phyloP scores from a whole-genome alignment of 306 rosid genomes.

The Malus asiatica region DNA sequence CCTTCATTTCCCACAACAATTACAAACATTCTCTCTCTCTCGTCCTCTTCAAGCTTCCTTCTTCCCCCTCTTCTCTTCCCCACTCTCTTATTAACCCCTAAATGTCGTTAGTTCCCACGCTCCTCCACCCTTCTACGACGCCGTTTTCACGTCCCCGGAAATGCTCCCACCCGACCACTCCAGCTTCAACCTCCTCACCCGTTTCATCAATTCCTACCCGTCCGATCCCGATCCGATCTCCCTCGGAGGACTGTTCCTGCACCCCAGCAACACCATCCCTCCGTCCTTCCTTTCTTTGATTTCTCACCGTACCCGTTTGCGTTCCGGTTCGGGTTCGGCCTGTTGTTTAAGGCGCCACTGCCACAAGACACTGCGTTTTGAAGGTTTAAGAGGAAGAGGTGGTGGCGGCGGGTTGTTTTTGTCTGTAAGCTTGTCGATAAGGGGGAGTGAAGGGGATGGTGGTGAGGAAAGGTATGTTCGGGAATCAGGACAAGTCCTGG shows the following conservation, averaged over 20 bases:
- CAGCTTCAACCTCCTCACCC: slow-evolving; percentile 4
- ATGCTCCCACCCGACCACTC: slow-evolving; percentile 27
- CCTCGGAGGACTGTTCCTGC: slow-evolving; percentile 76
- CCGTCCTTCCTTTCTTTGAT: slow-evolving; percentile 37
- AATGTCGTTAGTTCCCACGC: not conserved
- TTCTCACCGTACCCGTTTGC: slow-evolving; percentile 16
- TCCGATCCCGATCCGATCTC: slow-evolving; percentile 33
- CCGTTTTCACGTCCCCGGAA: slow-evolving; percentile 7
- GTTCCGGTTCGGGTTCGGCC: slow-evolving; percentile 10
- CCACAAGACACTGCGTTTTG: slow-evolving; percentile 16
- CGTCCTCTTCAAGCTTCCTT: slow-evolving; percentile 20
- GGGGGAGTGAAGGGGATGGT: slow-evolving; percentile 34
- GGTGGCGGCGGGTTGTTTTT: slow-evolving; percentile 30
- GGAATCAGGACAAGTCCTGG: slow-evolving; percentile 40
- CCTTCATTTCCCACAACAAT: no score
- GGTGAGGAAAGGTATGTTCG: slow-evolving; percentile 34
- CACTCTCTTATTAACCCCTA: not conserved
- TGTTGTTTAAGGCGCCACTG: slow-evolving; percentile 13
- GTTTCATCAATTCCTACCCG: slow-evolving; percentile 29
- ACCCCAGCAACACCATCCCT: slow-evolving; percentile 35
- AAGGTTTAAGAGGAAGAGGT: slow-evolving; percentile 10
- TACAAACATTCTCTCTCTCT: slow-evolving; percentile 5
- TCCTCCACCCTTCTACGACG: not conserved
- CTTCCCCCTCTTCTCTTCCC: not conserved
- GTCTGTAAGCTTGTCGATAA: slow-evolving; percentile 69